Base-by-base conservation (phyloP, 345 rosid genomes). In the Moringa oleifera region DNA sequence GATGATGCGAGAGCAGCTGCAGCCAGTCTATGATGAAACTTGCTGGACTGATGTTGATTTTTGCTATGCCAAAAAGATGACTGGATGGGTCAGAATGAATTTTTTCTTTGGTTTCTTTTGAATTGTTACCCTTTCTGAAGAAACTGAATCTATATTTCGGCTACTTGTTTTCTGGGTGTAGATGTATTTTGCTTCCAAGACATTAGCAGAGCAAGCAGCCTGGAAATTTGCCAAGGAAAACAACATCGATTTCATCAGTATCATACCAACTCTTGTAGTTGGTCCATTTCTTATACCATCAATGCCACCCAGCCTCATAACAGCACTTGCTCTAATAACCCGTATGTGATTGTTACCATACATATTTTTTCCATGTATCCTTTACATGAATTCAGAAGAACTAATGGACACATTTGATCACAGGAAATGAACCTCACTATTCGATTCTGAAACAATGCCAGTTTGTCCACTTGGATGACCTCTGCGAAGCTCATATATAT, bases 401-500 rank as follows among this genome's bases (percentile, higher is more conserved):
- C n/a, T n/a, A n/a, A 33, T 33, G 11, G 5, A 33, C 11, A 16
- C 12, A 11, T 41, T 7, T 24, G 0, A 18, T 24, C 15, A 16
- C 54, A 65, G 80, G 74, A 51, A 65, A 76, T 24, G 69, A 64
- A 68, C 55, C 66, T 13, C 66, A 65, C 22, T 68, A 72, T 25
- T 37, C 56, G 18, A 53, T 68, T 17, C 23, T 76, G 18, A 31
- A 49, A 51, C 60, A 57, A 47, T 59, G 61, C 2, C 71, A 57
- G 4, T 62, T 25, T 0, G 71, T 71, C 53, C 75, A 71, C 22
- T 20, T 72, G 70, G 82, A 77, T 60, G 85, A 80, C 53, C 75
- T 80, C 25, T 80, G 85, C 72, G 62, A 22, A 24, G 62, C 78
- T 36, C 81, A 77, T 20, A 77, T 75, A 25, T 72, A 59, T 47